A percentile compares a stretch with the other conserved stretches of the same genome.
Evolutionary conservation across 2,329 filamentous ascomycete genomes (phyloP).

Genomic region (Fusarium nelsonii): DNA sequence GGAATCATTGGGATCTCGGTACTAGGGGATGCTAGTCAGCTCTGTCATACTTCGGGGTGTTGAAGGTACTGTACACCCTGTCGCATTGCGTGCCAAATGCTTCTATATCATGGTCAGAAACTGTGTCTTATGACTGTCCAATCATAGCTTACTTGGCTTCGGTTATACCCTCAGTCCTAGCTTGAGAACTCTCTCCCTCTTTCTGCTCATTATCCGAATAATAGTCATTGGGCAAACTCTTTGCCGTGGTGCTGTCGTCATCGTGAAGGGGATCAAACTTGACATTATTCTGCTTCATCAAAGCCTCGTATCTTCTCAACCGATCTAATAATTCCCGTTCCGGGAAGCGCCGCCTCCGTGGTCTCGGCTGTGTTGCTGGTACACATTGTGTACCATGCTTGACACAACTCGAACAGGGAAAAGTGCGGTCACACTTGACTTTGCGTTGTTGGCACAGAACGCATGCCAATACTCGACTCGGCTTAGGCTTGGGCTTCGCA

Average conservation of each 20-base stretch:
- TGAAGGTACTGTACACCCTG: slow-evolving; percentile 3
- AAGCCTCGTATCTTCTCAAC: slow-evolving; percentile 66
- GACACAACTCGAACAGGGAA: slow-evolving; percentile 68
- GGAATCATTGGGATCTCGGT: slow-evolving; percentile 3
- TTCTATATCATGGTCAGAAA: background rate
- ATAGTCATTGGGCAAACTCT: background rate
- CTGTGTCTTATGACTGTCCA: fast-evolving
- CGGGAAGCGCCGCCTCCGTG: slow-evolving; percentile 60
- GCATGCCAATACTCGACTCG: slow-evolving; percentile 60
- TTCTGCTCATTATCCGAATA: slow-evolving; percentile 27
- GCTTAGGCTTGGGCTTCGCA: slow-evolving; percentile 29
- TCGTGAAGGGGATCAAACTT: slow-evolving; percentile 62
- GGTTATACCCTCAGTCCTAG: slow-evolving; percentile 5
- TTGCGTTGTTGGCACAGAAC: slow-evolving; percentile 74
- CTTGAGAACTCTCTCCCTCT: background rate
- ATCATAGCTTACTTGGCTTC: slow-evolving; percentile 31
- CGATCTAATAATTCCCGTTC: slow-evolving; percentile 71
- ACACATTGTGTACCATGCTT: slow-evolving; percentile 60
- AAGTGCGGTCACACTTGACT: slow-evolving; percentile 70
- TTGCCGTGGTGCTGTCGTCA: background rate
- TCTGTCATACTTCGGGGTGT: fast-evolving
- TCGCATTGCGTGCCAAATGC: slow-evolving; percentile 26
- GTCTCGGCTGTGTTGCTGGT: slow-evolving; percentile 53
- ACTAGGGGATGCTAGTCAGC: fast-evolving
- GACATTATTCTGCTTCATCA: slow-evolving; percentile 68